Percentiles rank a stretch among this genome's conserved stretches.
phyloP scores from a whole-genome alignment of 2,329 filamentous ascomycete species.

The Colletotrichum eleusines region DNA sequence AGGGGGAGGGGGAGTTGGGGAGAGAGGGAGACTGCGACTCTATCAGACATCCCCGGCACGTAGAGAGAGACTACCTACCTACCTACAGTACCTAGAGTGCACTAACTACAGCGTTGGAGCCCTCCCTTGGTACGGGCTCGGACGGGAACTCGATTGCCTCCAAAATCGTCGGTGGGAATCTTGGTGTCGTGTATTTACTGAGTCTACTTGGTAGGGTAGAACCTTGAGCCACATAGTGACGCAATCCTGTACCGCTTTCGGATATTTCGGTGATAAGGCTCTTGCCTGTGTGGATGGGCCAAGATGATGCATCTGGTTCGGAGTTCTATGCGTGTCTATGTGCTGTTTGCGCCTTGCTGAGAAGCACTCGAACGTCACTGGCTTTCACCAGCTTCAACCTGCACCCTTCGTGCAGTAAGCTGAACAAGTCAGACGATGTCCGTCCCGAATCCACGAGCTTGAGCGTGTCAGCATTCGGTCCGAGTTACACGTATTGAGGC shows the following conservation, averaged over 20 bases:
- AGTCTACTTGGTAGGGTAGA: conserved; percentile 20
- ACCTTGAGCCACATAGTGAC: conserved; percentile 29
- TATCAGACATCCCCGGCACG: not conserved
- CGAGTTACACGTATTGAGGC: not conserved
- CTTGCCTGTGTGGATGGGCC: not conserved
- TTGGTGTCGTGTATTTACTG: conserved; percentile 15
- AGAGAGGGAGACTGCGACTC: not conserved
- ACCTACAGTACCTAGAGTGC: no score
- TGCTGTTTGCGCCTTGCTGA: conserved; percentile 16
- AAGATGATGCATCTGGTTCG: not conserved
- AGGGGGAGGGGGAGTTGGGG: not conserved
- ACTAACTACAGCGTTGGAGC: not conserved
- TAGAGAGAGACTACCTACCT: no score
- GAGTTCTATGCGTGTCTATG: conserved; percentile 10
- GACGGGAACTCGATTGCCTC: conserved; percentile 4
- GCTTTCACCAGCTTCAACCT: conserved; percentile 10
- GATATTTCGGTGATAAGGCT: not conserved
- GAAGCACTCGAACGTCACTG: conserved; percentile 4
- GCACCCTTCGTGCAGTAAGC: conserved; percentile 17
- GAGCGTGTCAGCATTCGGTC: not conserved
- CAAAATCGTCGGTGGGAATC: conserved; percentile 8
- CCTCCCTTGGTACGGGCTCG: conserved; percentile 1
- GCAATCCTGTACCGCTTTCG: conserved; percentile 27
- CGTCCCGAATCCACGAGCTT: conserved; percentile 4
- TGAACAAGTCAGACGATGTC: conserved; percentile 18